Conservation (phyloP, 2,329 filamentous ascomycete genomes). For the Aschersonia sp. region DNA sequence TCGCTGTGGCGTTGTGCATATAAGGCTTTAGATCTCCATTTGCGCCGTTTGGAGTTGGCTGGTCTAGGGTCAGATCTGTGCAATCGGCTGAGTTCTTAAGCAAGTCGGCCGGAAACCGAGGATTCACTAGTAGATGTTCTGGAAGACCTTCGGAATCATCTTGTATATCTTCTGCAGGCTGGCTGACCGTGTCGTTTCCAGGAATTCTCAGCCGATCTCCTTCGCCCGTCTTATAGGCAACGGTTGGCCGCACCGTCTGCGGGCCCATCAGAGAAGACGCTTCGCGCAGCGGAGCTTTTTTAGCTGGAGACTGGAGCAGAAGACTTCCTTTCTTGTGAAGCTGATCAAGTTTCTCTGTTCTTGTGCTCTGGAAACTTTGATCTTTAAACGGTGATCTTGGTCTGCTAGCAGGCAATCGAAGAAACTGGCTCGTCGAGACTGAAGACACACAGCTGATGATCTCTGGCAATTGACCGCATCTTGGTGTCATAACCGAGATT, state of each 20-base stretch:
- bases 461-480: slow-evolving; percentile 2
- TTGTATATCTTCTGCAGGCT: too few relatives aligned
- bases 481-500: slow-evolving; percentile 17
- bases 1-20: too few relatives aligned
- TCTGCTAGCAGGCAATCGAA: slow-evolving; percentile 37
- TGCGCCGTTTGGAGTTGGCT: too few relatives aligned
- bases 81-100: too few relatives aligned
- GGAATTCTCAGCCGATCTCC: too few relatives aligned
- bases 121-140: too few relatives aligned
- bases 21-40: too few relatives aligned
- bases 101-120: too few relatives aligned
- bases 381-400: slow-evolving; percentile 29
- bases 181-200: too few relatives aligned
- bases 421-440: slow-evolving; percentile 21
- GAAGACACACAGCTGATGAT: slow-evolving; percentile 11
- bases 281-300: slow-evolving; percentile 23
- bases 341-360: slow-evolving; percentile 13
- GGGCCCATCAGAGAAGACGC: slow-evolving; percentile 13
- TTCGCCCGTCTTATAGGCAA: slow-evolving; percentile 10
- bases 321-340: slow-evolving; percentile 29
- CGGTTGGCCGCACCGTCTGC: slow-evolving; percentile 4
- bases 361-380: slow-evolving; percentile 12
- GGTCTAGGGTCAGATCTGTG: too few relatives aligned
- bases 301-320: slow-evolving; percentile 37
- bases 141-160: too few relatives aligned